Evolutionary conservation across 2,329 filamentous ascomycete genomes (phyloP).

Genomic region (Penicillium sp.): DNA sequence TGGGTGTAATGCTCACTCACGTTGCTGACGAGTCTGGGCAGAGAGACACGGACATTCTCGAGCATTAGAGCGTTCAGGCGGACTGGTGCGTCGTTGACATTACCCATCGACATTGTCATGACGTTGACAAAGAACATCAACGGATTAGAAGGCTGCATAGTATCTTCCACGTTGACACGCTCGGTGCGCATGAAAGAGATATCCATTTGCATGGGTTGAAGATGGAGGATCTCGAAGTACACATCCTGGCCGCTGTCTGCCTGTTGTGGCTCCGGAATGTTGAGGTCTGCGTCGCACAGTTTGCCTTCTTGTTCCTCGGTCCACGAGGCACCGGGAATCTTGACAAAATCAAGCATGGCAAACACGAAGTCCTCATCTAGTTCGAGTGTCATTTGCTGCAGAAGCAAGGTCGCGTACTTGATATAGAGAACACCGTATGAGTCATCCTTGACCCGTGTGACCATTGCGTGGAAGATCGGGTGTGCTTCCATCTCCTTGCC

Average conservation of each 20-base stretch:
- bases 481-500: constrained; percentile 94
- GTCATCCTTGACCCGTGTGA: constrained; percentile 95
- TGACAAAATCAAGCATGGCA: constrained; percentile 88
- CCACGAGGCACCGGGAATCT: constrained; percentile 87
- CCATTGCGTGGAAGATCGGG: constrained; percentile 85
- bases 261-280: constrained; percentile 86
- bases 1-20: constrained; percentile 95
- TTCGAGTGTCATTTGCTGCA: constrained; percentile 98
- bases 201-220: constrained; percentile 97
- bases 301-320: constrained; percentile 75
- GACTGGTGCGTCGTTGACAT: constrained; percentile 95
- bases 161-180: constrained; percentile 92
- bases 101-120: constrained; percentile 98
- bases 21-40: constrained; percentile 76
- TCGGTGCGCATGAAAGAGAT: constrained; percentile 96
- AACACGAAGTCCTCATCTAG: constrained; percentile 98
- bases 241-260: constrained; percentile 86
- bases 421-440: constrained; percentile 97
- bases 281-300: constrained; percentile 82
- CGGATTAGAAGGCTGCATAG: constrained; percentile 82
- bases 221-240: constrained; percentile 94
- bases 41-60: constrained; percentile 90
- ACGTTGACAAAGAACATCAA: constrained; percentile 99
- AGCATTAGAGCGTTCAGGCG: constrained; percentile 89
- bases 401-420: constrained; percentile 89